A percentile compares a stretch with the other conserved stretches of the same genome.
phyloP scores from a whole-genome alignment of 148 eudicot species.

The Rheum nobile region DNA sequence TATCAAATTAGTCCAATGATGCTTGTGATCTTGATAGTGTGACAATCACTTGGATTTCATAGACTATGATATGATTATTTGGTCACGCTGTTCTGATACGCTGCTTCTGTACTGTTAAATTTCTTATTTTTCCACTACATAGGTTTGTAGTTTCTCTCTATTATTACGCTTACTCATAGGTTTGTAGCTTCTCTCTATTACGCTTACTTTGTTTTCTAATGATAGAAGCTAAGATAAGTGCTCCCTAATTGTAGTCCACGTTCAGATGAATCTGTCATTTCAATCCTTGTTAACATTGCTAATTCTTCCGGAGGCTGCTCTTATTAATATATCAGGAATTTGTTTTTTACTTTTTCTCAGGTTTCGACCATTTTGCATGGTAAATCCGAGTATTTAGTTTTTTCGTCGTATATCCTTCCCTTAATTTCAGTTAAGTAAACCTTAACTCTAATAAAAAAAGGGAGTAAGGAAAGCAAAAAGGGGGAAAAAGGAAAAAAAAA shows the following conservation, averaged over 20 bases:
- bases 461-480: no score
- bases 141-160: not conserved
- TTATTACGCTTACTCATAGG: not conserved
- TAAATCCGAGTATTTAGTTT: no score
- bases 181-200: not conserved
- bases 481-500: no score
- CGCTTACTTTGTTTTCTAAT: not conserved
- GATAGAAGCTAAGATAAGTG: not conserved
- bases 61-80: not conserved
- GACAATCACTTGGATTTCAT: not conserved
- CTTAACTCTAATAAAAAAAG: no score
- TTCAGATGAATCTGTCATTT: not conserved
- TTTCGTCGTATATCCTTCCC: no score
- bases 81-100: not conserved
- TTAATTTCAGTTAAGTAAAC: no score
- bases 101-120: not conserved
- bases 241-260: not conserved
- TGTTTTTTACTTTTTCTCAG: no score
- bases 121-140: not conserved
- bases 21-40: constrained; percentile 1
- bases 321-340: not conserved
- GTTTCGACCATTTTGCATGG: no score
- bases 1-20: not conserved
- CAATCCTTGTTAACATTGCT: not conserved
- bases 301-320: not conserved